phyloP scores from a whole-genome alignment of 305 asterid genomes.

The Fraxinus albicans region DNA sequence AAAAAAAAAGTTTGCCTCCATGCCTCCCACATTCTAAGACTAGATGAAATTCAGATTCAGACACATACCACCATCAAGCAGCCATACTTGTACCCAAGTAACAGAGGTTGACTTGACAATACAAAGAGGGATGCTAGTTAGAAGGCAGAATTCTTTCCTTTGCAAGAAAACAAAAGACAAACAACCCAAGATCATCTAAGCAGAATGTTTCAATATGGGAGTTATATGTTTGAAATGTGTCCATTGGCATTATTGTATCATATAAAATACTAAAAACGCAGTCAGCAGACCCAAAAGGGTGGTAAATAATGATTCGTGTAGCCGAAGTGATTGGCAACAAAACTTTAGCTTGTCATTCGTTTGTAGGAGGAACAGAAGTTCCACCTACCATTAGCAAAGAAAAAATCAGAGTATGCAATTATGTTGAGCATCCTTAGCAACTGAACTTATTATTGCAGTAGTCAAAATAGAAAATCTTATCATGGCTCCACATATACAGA shows the following conservation, averaged over 20 bases:
- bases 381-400: background rate
- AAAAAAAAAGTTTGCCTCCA: background rate
- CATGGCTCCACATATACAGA: background rate
- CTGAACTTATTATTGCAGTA: background rate
- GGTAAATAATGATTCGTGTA: background rate
- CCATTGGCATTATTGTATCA: background rate
- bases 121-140: background rate
- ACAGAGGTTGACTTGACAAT: background rate
- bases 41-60: background rate
- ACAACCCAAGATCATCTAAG: background rate
- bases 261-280: background rate
- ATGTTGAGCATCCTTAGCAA: background rate
- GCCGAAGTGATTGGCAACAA: background rate
- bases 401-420: background rate
- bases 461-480: background rate
- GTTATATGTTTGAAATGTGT: background rate
- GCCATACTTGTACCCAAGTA: background rate
- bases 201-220: background rate
- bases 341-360: background rate
- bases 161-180: background rate
- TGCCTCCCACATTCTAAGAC: background rate
- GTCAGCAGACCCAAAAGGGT: background rate
- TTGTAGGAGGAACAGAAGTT: background rate
- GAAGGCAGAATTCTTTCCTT: background rate
- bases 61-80: background rate